These are phyloP conservation scores for Chimonanthus praecox DNA, from an alignment of 164 flowering plant species.

Conservation along the genomic window DNA sequence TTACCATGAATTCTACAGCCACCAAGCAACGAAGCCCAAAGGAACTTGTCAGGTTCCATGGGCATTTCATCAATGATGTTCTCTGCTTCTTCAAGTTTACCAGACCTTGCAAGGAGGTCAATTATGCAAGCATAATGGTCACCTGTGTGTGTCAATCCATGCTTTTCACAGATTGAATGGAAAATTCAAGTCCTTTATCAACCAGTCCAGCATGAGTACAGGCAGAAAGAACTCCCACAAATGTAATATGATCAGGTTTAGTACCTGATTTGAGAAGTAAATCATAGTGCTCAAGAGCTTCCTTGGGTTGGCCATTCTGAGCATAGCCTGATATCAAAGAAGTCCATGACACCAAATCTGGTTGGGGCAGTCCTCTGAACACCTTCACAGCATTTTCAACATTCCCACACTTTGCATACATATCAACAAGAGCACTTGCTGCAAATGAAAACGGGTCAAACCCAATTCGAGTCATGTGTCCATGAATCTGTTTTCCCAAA, in stretches of 20 bases:
- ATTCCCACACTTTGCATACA: constrained; percentile 33
- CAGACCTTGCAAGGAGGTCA: constrained; percentile 25
- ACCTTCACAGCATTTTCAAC: constrained; percentile 19
- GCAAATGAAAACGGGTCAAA: constrained; percentile 26
- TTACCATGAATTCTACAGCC: constrained; percentile 29
- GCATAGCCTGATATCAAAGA: constrained; percentile 27
- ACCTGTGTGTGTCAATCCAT: constrained; percentile 22
- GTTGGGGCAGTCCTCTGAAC: constrained; percentile 18
- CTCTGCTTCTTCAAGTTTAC: constrained; percentile 24
- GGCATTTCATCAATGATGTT: constrained; percentile 26
- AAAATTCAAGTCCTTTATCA: constrained; percentile 29
- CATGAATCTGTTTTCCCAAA: constrained; percentile 30
- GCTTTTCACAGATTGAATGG: constrained; percentile 20
- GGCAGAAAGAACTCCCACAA: constrained; percentile 30
- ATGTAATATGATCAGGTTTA: constrained; percentile 27
- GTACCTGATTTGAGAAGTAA: constrained; percentile 21
- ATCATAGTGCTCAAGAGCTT: constrained; percentile 29
- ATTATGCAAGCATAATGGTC: constrained; percentile 32
- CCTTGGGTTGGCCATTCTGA: constrained; percentile 26
- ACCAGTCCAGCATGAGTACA: constrained; percentile 31
- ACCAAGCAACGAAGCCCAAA: constrained; percentile 36
- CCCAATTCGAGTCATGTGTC: constrained; percentile 21
- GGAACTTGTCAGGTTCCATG: constrained; percentile 24
- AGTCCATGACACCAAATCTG: constrained; percentile 31
- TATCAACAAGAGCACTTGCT: constrained; percentile 23